phyloP scores from a whole-genome alignment of 2,329 filamentous ascomycete genomes.

The Colletotrichum noveboracense region DNA sequence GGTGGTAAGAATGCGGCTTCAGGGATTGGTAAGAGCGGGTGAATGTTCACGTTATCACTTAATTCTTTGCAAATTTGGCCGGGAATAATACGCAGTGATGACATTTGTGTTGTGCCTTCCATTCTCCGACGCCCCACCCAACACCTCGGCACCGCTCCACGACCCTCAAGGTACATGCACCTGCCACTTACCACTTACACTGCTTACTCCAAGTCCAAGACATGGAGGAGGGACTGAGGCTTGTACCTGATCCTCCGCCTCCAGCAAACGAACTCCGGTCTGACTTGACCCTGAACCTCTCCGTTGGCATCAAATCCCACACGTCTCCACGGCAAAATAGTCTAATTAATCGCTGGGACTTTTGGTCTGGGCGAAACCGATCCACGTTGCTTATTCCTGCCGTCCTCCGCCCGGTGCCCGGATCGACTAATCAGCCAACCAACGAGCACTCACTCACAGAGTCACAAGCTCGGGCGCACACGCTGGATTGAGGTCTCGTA shows the following conservation, averaged over 20 bases:
- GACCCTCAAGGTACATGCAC: background rate
- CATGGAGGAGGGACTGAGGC: background rate
- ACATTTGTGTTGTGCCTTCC: background rate
- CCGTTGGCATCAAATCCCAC: background rate
- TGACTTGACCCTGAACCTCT: background rate
- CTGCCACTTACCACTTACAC: background rate
- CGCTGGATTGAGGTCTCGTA: background rate
- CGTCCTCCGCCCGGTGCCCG: constrained; percentile 1
- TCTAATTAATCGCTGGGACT: background rate
- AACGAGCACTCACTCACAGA: background rate
- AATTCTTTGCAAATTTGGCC: background rate
- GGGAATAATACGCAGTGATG: constrained; percentile 1
- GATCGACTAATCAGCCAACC: background rate
- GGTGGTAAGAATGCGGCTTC: background rate
- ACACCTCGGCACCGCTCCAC: background rate
- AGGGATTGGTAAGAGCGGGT: background rate
- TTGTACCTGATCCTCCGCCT: background rate
- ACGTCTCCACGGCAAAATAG: background rate
- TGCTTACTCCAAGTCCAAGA: background rate
- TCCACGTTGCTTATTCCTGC: constrained; percentile 10
- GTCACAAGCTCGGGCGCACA: background rate
- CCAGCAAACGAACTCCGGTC: background rate
- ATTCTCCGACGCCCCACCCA: background rate
- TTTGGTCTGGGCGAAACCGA: background rate
- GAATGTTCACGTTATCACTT: background rate